Conservation (phyloP, 2,329 filamentous ascomycete species). For the Botrytis deweyae region DNA sequence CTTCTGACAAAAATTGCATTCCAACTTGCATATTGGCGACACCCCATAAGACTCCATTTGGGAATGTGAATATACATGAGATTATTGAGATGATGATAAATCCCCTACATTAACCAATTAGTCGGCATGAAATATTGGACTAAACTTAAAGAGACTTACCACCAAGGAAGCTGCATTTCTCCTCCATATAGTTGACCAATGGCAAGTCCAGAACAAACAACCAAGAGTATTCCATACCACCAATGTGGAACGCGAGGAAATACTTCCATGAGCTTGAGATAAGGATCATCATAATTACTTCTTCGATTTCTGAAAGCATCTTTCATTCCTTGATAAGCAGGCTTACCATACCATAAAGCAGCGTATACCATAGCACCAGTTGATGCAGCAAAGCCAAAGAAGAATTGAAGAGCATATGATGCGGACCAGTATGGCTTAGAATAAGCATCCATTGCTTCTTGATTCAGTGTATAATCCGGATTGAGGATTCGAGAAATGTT, state of each 20-base stretch:
- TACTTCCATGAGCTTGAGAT: slow-evolving; percentile 45
- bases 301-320: slow-evolving; percentile 21
- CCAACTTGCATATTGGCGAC: slow-evolving; percentile 49
- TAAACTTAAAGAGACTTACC: slow-evolving; percentile 16
- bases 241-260: slow-evolving; percentile 56
- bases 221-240: slow-evolving; percentile 54
- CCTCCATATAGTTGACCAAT: slow-evolving; percentile 50
- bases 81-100: slow-evolving; percentile 36
- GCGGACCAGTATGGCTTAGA: slow-evolving; percentile 39
- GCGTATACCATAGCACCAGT: slow-evolving; percentile 49
- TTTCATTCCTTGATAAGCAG: slow-evolving; percentile 42
- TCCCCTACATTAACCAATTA: slow-evolving; percentile 19
- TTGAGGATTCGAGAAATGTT: slow-evolving; percentile 64
- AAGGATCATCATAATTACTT: slow-evolving; percentile 40
- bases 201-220: slow-evolving; percentile 47
- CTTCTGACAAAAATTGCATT: slow-evolving; percentile 49
- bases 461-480: slow-evolving; percentile 36
- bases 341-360: slow-evolving; percentile 42
- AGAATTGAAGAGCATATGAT: slow-evolving; percentile 43
- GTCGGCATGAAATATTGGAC: background rate
- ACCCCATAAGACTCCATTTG: slow-evolving; percentile 41
- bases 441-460: slow-evolving; percentile 28
- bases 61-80: slow-evolving; percentile 35
- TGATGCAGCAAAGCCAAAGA: slow-evolving; percentile 46
- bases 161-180: slow-evolving; percentile 48